phyloP scores from a whole-genome alignment of 2,329 filamentous ascomycete genomes.

The Diaporthe citriasiana region DNA sequence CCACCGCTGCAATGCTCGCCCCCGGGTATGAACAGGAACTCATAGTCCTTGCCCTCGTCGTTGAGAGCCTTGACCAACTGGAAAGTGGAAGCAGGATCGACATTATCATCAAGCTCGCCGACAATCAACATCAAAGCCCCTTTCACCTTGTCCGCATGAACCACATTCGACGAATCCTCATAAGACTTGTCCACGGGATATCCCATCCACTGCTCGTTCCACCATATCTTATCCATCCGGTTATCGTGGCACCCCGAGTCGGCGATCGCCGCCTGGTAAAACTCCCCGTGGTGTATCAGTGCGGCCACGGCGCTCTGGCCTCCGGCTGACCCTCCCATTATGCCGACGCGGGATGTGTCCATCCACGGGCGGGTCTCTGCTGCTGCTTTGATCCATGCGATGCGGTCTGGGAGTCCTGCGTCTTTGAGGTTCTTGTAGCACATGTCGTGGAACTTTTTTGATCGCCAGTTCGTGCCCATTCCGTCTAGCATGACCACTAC shows the following conservation, averaged over 20 bases:
- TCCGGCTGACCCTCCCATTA: conserved; percentile 4
- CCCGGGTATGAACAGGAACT: neutral
- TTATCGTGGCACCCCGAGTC: neutral
- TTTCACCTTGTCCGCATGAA: neutral
- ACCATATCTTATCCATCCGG: conserved; percentile 21
- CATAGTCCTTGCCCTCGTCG: neutral
- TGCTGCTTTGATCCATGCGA: conserved; percentile 8
- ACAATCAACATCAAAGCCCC: conserved; percentile 11
- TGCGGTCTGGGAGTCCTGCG: neutral
- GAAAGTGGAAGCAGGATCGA: conserved; percentile 9
- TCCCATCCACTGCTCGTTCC: conserved; percentile 15
- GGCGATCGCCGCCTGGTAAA: neutral
- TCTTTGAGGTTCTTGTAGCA: conserved; percentile 15
- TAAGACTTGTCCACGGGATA: conserved; percentile 7
- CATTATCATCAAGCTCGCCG: neutral
- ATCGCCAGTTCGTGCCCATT: neutral
- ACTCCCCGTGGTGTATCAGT: neutral
- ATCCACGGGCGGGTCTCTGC: conserved; percentile 8
- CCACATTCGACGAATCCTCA: conserved; percentile 1
- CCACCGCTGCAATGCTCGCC: neutral
- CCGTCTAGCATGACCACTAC: conserved; percentile 5
- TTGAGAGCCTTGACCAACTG: conserved; percentile 1
- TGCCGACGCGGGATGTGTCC: neutral
- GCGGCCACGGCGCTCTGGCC: conserved; percentile 7
- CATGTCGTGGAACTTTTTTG: neutral